Evolutionary conservation across 106 monocot species (phyloP).

Genomic region (Allium cepa): DNA sequence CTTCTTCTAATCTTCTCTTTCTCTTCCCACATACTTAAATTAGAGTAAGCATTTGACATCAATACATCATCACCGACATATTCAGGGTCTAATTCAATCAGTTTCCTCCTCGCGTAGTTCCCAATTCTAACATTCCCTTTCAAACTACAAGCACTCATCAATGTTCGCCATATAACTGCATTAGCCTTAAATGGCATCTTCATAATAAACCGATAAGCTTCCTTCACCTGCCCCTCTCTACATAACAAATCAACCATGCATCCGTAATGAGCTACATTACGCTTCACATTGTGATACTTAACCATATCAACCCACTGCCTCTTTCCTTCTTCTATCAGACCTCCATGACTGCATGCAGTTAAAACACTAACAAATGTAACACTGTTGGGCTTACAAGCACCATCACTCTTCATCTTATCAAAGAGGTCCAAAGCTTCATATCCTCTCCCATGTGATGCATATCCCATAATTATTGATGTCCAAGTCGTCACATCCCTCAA

Average conservation of each 20-base stretch:
- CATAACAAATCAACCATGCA: conserved; percentile 25
- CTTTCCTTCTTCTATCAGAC: conserved; percentile 12
- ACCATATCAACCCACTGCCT: conserved; percentile 12
- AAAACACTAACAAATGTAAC: conserved; percentile 13
- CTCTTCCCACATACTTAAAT: conserved; percentile 11
- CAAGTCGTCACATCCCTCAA: conserved; percentile 14
- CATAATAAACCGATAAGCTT: conserved; percentile 11
- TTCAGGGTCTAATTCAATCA: conserved; percentile 12
- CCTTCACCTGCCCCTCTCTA: conserved; percentile 12
- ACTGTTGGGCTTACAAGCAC: not conserved
- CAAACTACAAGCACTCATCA: conserved; percentile 14
- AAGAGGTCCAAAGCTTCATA: conserved; percentile 12
- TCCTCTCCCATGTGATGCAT: conserved; percentile 12
- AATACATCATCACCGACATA: conserved; percentile 1
- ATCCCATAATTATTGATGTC: conserved; percentile 14
- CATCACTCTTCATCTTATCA: not conserved
- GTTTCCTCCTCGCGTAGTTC: not conserved
- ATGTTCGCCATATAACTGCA: conserved; percentile 18
- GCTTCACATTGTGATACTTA: not conserved
- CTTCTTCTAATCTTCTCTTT: not conserved
- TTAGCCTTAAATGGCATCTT: conserved; percentile 17
- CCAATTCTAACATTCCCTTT: conserved; percentile 3
- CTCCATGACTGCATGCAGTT: conserved; percentile 17
- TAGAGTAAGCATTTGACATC: conserved; percentile 14
- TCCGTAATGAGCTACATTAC: conserved; percentile 13